A percentile compares a stretch with the other conserved stretches of the same genome.
Evolutionary conservation across 176 grass and related monocot species (phyloP).

Genomic region (Carex kokanica): DNA sequence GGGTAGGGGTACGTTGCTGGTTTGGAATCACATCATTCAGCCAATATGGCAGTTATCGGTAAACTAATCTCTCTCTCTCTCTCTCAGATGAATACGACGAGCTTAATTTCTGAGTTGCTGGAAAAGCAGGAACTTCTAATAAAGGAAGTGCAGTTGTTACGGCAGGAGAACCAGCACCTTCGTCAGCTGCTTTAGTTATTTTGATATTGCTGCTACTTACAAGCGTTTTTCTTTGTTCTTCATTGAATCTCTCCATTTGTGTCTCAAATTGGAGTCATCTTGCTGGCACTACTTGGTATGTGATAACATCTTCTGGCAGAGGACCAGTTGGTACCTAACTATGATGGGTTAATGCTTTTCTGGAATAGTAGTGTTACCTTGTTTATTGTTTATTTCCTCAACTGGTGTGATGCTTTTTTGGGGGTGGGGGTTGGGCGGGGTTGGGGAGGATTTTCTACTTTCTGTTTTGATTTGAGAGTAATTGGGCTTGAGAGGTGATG

Average conservation of each 20-base stretch:
- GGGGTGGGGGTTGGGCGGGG: too few species aligned
- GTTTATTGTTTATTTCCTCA: not conserved
- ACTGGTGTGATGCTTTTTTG: not conserved
- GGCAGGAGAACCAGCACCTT: constrained; percentile 90
- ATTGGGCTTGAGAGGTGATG: not conserved
- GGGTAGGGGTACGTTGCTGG: not conserved
- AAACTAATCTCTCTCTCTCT: not conserved
- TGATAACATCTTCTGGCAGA: not conserved
- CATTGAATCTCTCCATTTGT: constrained; percentile 16
- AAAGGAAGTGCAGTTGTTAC: constrained; percentile 81
- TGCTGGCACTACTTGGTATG: not conserved
- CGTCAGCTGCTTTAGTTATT: constrained; percentile 46
- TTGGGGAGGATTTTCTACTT: not conserved
- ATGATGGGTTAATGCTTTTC: not conserved
- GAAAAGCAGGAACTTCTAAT: constrained; percentile 79
- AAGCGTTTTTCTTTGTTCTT: not conserved
- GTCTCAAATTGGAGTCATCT: not conserved
- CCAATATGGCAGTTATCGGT: not conserved
- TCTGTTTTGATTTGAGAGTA: not conserved
- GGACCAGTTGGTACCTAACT: not conserved
- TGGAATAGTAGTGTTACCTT: not conserved
- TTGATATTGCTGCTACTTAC: not conserved
- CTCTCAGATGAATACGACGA: constrained; percentile 60
- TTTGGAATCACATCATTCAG: not conserved
- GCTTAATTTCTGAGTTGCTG: constrained; percentile 55